Evolutionary conservation across 1,284 basidiomycete genomes (phyloP).

Genomic region (Megacollybia platyphylla): DNA sequence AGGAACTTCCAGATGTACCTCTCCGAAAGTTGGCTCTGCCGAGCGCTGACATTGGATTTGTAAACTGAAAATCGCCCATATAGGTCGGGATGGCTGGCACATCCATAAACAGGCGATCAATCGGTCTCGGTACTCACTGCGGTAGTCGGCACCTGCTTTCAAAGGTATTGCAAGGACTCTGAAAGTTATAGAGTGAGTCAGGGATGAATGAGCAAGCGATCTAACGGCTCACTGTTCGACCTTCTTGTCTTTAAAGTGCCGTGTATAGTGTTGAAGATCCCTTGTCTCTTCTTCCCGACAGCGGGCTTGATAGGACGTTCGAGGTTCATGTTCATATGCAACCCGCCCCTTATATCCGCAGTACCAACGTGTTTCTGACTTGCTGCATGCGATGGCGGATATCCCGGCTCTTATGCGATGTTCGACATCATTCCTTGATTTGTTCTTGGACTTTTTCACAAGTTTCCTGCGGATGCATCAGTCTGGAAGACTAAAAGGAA

Average conservation of each 20-base stretch:
- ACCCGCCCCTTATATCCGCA: constrained; percentile 27
- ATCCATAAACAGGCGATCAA: background rate
- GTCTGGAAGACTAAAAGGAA: constrained; percentile 10
- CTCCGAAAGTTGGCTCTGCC: constrained; percentile 34
- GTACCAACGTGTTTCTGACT: constrained; percentile 7
- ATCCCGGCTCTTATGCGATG: too few relatives aligned
- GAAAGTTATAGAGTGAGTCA: background rate
- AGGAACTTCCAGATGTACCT: constrained; percentile 18
- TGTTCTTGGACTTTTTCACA: background rate
- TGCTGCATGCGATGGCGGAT: too few relatives aligned
- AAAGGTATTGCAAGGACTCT: constrained; percentile 45
- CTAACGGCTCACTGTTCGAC: constrained; percentile 21
- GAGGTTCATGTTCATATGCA: constrained; percentile 31
- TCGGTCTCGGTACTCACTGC: constrained; percentile 19
- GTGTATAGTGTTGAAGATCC: constrained; percentile 36
- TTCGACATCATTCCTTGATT: background rate
- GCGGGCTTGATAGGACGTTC: constrained; percentile 35
- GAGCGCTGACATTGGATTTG: constrained; percentile 42
- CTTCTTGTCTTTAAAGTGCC: constrained; percentile 19
- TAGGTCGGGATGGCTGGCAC: background rate
- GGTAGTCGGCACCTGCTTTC: constrained; percentile 40
- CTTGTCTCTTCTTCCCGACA: constrained; percentile 23
- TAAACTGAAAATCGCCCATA: constrained; percentile 21
- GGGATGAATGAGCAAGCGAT: background rate
- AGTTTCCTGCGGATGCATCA: constrained; percentile 24